These are phyloP conservation scores for Mitragyna speciosa DNA, from an alignment of 257 asterid species.

Conservation along the genomic window DNA sequence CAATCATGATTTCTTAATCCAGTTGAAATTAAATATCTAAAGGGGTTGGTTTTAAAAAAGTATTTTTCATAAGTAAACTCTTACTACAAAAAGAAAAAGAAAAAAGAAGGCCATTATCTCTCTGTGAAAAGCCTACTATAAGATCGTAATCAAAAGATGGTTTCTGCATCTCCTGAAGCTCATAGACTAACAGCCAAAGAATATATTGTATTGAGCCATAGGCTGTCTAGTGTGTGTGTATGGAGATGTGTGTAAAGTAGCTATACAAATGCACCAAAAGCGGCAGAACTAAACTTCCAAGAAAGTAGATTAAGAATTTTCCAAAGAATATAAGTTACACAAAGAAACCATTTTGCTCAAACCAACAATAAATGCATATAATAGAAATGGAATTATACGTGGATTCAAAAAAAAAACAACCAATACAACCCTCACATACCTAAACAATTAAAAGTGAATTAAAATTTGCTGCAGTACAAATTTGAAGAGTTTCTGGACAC, in stretches of 20 bases:
- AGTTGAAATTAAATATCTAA: neutral
- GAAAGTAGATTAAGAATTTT: neutral
- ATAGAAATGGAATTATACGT: neutral
- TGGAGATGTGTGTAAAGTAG: neutral
- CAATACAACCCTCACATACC: neutral
- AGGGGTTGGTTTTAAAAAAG: neutral
- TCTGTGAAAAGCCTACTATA: too few species aligned
- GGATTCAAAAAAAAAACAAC: neutral
- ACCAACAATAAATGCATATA: neutral
- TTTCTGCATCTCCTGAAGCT: slow-evolving; percentile 1
- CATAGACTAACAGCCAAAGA: neutral
- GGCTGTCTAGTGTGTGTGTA: too few species aligned
- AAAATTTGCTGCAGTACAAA: neutral
- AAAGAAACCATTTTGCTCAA: neutral
- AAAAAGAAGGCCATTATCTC: too few species aligned
- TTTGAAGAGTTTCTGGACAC: slow-evolving; percentile 4
- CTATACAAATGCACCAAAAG: neutral
- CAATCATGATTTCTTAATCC: neutral
- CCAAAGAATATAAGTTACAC: slow-evolving; percentile 19
- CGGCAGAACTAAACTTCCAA: neutral
- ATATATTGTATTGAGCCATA: too few species aligned
- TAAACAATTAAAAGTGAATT: neutral
- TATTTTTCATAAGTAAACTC: neutral
- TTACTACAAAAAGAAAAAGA: too few species aligned
- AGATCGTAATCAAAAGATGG: neutral